These are phyloP conservation scores for Clausena lansium DNA, from an alignment of 345 rosid species.

Conservation along the genomic window DNA sequence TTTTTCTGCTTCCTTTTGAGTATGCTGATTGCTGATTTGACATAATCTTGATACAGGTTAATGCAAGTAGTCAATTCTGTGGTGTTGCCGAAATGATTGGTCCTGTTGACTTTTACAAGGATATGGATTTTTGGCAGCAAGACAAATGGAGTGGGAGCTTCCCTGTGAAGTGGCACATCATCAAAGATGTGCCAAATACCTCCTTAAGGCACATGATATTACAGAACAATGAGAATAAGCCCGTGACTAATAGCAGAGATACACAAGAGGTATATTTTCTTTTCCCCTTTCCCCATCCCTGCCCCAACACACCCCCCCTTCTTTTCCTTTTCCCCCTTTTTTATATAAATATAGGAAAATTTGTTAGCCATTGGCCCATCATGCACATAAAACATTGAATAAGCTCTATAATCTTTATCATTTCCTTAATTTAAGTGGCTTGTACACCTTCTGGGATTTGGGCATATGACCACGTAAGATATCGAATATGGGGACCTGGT, in stretches of 20 bases:
- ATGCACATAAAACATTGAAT: background rate
- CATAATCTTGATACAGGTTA: conserved; percentile 54
- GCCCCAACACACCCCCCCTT: too few relatives aligned
- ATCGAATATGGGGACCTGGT: background rate
- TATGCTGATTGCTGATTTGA: conserved; percentile 13
- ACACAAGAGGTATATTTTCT: conserved; percentile 87
- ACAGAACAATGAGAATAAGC: conserved; percentile 90
- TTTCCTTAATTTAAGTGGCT: background rate
- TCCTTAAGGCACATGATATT: conserved; percentile 78
- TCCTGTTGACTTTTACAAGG: conserved; percentile 71
- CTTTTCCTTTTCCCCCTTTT: background rate
- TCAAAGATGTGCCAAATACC: conserved; percentile 80
- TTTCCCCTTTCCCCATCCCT: background rate
- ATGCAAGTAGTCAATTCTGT: conserved; percentile 96
- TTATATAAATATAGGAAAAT: background rate
- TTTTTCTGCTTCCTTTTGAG: background rate
- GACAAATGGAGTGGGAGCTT: conserved; percentile 99
- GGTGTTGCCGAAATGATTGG: conserved; percentile 97
- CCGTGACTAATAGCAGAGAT: conserved; percentile 98
- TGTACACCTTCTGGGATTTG: background rate
- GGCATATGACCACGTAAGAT: background rate
- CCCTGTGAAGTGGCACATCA: conserved; percentile 89
- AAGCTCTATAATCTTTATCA: background rate
- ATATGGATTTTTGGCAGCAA: conserved; percentile 99
- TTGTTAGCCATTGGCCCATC: background rate